A percentile compares a stretch with the other conserved stretches of the same genome.
Conservation (phyloP, 148 eudicot species). For the Arbutus unedo region DNA sequence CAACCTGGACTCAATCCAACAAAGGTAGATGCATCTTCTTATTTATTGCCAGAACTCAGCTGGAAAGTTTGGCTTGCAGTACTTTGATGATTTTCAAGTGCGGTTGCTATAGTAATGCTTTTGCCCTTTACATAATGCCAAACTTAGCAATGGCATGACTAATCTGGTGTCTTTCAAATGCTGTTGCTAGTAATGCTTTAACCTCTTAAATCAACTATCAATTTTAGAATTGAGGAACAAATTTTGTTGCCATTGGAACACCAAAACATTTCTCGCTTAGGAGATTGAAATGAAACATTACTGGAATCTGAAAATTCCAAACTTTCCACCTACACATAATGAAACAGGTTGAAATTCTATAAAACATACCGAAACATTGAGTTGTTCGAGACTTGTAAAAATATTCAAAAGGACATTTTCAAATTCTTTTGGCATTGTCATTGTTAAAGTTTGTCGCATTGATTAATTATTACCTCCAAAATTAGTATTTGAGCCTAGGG, state of each 20-base stretch:
- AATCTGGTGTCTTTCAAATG: neutral
- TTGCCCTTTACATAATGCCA: neutral
- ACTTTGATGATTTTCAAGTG: neutral
- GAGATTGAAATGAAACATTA: neutral
- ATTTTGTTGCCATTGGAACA: neutral
- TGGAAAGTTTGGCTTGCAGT: neutral
- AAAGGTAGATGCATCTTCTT: conserved; percentile 45
- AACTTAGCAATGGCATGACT: neutral
- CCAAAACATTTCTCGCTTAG: neutral
- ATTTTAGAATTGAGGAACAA: neutral
- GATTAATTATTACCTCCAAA: too few species aligned
- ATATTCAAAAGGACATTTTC: neutral
- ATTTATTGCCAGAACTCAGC: neutral
- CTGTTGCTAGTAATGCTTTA: neutral
- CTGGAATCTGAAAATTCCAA: neutral
- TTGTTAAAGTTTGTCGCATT: neutral
- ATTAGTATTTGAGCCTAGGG: too few species aligned
- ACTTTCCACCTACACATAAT: neutral
- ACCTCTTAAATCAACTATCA: neutral
- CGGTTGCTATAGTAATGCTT: neutral
- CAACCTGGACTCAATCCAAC: conserved; percentile 90
- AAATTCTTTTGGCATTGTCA: neutral
- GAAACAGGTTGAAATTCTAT: neutral
- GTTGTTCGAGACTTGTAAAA: neutral
- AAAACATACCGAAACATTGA: neutral